Evolutionary conservation across 2,329 filamentous ascomycete species (phyloP).

Genomic region (Arthroderma sp.): DNA sequence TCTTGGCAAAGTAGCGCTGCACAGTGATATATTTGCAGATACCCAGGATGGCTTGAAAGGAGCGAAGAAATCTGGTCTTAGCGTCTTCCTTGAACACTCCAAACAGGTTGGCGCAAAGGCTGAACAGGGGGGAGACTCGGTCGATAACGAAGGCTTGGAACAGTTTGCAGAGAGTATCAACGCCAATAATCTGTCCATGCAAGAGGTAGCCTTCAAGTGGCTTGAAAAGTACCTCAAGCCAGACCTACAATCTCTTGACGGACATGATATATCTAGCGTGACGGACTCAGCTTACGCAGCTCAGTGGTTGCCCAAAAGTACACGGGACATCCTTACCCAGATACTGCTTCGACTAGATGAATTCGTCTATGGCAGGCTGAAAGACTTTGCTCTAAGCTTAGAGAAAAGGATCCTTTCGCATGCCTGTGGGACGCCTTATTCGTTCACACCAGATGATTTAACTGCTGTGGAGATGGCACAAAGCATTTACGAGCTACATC

Average conservation of each 20-base stretch:
- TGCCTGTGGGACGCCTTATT: constrained; percentile 15
- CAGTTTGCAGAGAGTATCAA: constrained; percentile 38
- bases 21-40: constrained; percentile 39
- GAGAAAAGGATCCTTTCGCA: constrained; percentile 21
- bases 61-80: constrained; percentile 37
- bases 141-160: constrained; percentile 27
- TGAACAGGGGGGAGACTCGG: constrained; percentile 29
- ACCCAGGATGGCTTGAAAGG: constrained; percentile 39
- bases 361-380: constrained; percentile 34
- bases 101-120: constrained; percentile 35
- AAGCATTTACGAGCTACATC: constrained; percentile 53
- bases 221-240: constrained; percentile 41
- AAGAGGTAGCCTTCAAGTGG: constrained; percentile 45
- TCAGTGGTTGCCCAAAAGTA: constrained; percentile 43
- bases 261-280: constrained; percentile 6
- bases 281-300: constrained; percentile 39
- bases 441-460: constrained; percentile 24
- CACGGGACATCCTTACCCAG: constrained; percentile 45
- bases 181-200: constrained; percentile 34
- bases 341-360: constrained; percentile 45
- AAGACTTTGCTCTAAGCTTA: constrained; percentile 22
- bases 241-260: constrained; percentile 17
- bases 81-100: constrained; percentile 47
- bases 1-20: constrained; percentile 34
- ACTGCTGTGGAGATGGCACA: constrained; percentile 43